phyloP scores from a whole-genome alignment of 2,329 filamentous ascomycete genomes.

The Penicillium griseofulvum region DNA sequence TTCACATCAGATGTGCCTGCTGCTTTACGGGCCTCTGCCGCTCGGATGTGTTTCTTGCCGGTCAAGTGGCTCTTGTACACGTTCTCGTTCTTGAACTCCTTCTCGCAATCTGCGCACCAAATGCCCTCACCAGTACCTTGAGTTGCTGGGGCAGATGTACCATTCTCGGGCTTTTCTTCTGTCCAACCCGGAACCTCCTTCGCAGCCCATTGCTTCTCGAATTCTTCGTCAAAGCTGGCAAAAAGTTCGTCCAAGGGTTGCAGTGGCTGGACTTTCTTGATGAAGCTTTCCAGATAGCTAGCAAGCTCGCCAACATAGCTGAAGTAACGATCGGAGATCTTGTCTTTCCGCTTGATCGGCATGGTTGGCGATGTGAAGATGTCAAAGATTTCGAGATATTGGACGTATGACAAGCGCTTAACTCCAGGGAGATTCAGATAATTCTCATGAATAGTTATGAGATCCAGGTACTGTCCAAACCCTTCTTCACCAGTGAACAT shows the following conservation, averaged over 20 bases:
- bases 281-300: conserved; percentile 82
- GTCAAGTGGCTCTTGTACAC: conserved; percentile 86
- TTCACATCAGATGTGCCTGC: conserved; percentile 39
- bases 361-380: conserved; percentile 72
- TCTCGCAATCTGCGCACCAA: conserved; percentile 90
- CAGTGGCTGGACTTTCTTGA: conserved; percentile 77
- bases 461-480: conserved; percentile 87
- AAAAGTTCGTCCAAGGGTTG: conserved; percentile 82
- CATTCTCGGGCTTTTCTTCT: conserved; percentile 49
- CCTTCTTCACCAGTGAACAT: conserved; percentile 97
- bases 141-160: conserved; percentile 45
- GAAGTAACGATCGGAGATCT: conserved; percentile 90
- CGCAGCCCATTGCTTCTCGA: conserved; percentile 76
- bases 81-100: conserved; percentile 92
- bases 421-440: conserved; percentile 87
- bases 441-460: conserved; percentile 78
- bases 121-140: conserved; percentile 65
- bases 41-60: conserved; percentile 90
- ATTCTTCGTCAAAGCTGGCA: conserved; percentile 73
- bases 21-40: conserved; percentile 63
- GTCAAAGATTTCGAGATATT: conserved; percentile 91
- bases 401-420: conserved; percentile 82
- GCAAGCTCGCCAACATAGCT: conserved; percentile 78
- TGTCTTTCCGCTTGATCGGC: conserved; percentile 74
- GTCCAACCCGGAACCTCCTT: conserved; percentile 79